Evolutionary conservation across 495 filamentous ascomycete genomes (phyloP).

Genomic region (Gamarada debralockiae): DNA sequence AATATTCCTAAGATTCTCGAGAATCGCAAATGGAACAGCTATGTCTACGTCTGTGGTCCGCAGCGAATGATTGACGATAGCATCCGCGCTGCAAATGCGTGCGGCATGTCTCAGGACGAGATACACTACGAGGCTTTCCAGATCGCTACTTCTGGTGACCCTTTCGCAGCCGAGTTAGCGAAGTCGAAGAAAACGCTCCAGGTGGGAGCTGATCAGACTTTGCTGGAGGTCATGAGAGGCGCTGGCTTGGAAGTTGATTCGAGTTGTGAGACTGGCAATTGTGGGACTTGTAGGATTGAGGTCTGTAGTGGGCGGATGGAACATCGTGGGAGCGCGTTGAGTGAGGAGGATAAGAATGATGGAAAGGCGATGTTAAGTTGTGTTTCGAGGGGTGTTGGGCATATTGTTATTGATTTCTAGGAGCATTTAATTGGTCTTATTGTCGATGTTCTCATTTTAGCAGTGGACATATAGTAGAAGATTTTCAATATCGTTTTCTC

Average conservation of each 20-base stretch:
- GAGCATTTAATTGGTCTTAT: too few species aligned
- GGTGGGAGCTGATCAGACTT: slow-evolving; percentile 32
- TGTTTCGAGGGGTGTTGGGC: slow-evolving; percentile 20
- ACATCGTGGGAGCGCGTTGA: slow-evolving; percentile 44
- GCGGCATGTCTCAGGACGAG: slow-evolving; percentile 37
- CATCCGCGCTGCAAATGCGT: slow-evolving; percentile 27
- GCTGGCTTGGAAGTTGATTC: slow-evolving; percentile 41
- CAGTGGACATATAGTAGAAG: too few species aligned
- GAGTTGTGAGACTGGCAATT: slow-evolving; percentile 56
- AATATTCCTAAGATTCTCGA: slow-evolving; percentile 38
- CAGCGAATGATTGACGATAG: slow-evolving; percentile 45
- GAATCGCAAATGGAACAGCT: slow-evolving; percentile 39
- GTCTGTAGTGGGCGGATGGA: slow-evolving; percentile 46
- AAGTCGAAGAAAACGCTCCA: slow-evolving; percentile 24
- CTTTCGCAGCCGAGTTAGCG: slow-evolving; percentile 47
- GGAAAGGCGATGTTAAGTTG: slow-evolving; percentile 30
- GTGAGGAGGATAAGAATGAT: slow-evolving; percentile 40
- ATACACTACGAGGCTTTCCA: slow-evolving; percentile 55
- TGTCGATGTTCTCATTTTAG: too few species aligned
- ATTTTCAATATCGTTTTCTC: too few species aligned
- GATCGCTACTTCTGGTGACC: slow-evolving; percentile 46
- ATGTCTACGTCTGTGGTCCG: slow-evolving; percentile 53
- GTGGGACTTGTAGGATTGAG: slow-evolving; percentile 50
- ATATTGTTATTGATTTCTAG: slow-evolving; percentile 23
- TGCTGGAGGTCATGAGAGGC: slow-evolving; percentile 37